Conservation (phyloP, 345 rosid genomes). For the Acer yangbiense region DNA sequence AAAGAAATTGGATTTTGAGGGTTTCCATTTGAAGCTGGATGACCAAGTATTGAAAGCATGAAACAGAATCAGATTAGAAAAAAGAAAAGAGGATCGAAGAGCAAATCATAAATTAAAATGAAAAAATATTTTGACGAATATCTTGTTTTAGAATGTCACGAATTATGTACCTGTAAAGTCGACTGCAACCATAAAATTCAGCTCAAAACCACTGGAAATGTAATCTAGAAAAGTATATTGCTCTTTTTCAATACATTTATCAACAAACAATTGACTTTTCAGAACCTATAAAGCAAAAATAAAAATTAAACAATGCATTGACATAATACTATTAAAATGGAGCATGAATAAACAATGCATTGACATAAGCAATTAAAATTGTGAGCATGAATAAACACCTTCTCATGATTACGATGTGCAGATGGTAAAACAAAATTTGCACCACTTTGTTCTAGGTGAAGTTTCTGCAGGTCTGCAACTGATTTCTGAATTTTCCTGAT, state of each 20-base stretch:
- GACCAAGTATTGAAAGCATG: background rate
- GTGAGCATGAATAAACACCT: no score
- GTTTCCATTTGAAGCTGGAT: conserved; percentile 86
- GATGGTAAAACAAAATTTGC: no score
- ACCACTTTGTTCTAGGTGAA: no score
- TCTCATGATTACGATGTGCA: no score
- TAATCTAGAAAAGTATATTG: conserved; percentile 83
- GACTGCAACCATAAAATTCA: conserved; percentile 90
- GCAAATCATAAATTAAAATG: conserved; percentile 2
- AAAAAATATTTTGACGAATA: background rate
- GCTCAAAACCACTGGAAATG: conserved; percentile 79
- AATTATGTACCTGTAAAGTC: conserved; percentile 78
- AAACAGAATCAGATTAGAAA: background rate
- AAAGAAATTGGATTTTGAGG: conserved; percentile 66
- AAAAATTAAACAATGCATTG: no score
- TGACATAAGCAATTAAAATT: no score
- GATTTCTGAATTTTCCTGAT: no score
- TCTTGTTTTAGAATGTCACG: background rate
- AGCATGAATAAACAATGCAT: no score
- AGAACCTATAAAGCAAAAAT: no score
- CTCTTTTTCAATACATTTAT: conserved; percentile 59
- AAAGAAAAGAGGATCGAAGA: background rate
- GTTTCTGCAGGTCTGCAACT: no score
- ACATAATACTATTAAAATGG: no score
- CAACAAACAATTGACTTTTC: conserved; percentile 75